Conservation (phyloP, 108 stramenopile species). For the Schizochytrium sp. region DNA sequence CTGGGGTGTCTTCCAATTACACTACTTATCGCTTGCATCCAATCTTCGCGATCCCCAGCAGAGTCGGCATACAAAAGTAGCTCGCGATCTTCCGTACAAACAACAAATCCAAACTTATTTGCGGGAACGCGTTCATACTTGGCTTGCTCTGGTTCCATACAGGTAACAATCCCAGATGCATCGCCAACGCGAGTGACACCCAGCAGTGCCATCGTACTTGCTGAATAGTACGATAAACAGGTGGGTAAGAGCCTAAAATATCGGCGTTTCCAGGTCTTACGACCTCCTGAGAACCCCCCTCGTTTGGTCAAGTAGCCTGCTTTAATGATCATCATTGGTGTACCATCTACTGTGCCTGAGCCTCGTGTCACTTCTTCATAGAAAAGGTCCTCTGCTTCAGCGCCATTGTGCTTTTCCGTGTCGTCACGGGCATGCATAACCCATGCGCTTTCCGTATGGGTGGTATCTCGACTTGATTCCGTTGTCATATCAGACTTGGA, state of each 20-base stretch:
- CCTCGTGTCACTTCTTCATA: neutral
- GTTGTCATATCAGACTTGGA: neutral
- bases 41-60: neutral
- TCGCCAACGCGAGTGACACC: neutral
- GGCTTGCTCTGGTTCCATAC: neutral
- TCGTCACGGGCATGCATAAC: too few relatives aligned
- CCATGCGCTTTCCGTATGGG: neutral
- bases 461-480: neutral
- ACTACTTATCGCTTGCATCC: neutral
- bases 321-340: neutral
- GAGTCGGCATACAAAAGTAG: conserved; percentile 31
- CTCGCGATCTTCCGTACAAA: neutral
- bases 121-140: neutral
- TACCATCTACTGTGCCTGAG: neutral
- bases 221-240: conserved; percentile 32
- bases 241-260: conserved; percentile 57
- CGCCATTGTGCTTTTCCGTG: too few relatives aligned
- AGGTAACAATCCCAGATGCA: neutral
- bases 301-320: conserved; percentile 52
- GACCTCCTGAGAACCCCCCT: conserved; percentile 50
- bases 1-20: neutral
- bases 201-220: conserved; percentile 3
- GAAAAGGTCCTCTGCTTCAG: too few relatives aligned
- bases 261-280: conserved; percentile 64
- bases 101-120: neutral